These are phyloP conservation scores for Cladorrhinum samala DNA, from an alignment of 495 filamentous ascomycete genomes.

Conservation along the genomic window DNA sequence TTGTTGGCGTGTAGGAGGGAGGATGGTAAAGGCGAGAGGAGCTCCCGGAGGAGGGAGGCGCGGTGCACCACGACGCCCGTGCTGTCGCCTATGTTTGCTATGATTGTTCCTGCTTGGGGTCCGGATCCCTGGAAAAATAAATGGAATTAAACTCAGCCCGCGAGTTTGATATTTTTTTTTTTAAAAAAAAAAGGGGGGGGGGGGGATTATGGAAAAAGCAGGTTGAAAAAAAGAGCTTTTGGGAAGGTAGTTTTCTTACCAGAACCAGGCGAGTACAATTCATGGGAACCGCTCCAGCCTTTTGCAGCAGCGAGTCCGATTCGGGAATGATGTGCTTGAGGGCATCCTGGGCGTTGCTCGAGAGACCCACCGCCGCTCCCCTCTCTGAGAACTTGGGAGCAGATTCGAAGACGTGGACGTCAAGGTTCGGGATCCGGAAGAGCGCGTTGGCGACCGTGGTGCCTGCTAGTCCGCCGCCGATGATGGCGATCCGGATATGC, in stretches of 20 bases:
- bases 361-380: conserved; percentile 1
- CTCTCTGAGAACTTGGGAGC: conserved; percentile 7
- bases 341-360: not conserved
- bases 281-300: not conserved
- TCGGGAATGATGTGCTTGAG: not conserved
- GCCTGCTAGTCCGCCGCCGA: conserved; percentile 4
- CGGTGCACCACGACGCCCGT: not conserved
- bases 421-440: not conserved
- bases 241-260: no score
- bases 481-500: conserved; percentile 5
- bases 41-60: not conserved
- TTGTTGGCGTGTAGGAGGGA: not conserved
- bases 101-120: conserved; percentile 1
- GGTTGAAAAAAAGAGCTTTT: no score
- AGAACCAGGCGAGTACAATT: not conserved
- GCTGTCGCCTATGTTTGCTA: not conserved
- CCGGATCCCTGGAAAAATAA: conserved; percentile 2
- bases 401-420: conserved; percentile 1
- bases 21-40: not conserved
- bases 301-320: not conserved
- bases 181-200: no score
- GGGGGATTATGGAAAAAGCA: no score
- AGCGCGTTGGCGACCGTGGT: conserved; percentile 6
- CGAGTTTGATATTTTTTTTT: no score
- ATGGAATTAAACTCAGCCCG: conserved; percentile 1